Base-by-base conservation (phyloP, 495 filamentous ascomycete species). In the Daldinia decipiens region DNA sequence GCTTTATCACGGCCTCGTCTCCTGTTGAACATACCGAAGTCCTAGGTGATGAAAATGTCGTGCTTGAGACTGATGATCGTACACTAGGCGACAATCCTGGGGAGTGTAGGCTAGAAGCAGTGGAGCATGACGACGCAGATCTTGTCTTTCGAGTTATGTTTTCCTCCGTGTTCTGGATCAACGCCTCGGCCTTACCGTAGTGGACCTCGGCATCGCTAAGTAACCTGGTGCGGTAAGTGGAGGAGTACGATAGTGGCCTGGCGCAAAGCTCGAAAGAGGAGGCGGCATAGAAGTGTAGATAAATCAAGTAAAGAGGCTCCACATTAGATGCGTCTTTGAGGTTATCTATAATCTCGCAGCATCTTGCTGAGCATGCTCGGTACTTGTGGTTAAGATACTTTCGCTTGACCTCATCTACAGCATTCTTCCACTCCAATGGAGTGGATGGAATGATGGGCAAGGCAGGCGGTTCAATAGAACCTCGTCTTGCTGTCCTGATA, bases 201-300 rank as follows among this genome's bases (percentile, higher is more conserved):
- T 84, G 82, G 1, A 67, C 63, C 67, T 83, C 82, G 5, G 85
- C 82, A 70, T 84, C 79, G 47, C 81, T 76, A 8, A 86, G 81
- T 1, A 86, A 72, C 59, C 73, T 82, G 43, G 79, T 77, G 31
- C 85, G 81, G 43, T 80, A 79, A 17, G 77, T 71, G 2, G 83
- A 82, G 47, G 76, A 79, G 11, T 75, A 72, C 1, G 82, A 82
- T 8, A 86, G 77, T 15, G 83, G 77, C 21, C 80, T 79, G n/a
- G 84, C 84, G 51, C 81, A 84, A 40, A 82, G 79, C 68, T 87
- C 85, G 34, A 85, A 77, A 3, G 83, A 85, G 15, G 81, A 81
- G 1, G 85, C 85, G 7, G 84, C 84, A 56, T 84, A 86, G 71
- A 87, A 87, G 59, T 82, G 82, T 5, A 87, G 73, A 62, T 87